Conservation (phyloP, 495 filamentous ascomycete genomes). For the Hypoxylon perforatum region DNA sequence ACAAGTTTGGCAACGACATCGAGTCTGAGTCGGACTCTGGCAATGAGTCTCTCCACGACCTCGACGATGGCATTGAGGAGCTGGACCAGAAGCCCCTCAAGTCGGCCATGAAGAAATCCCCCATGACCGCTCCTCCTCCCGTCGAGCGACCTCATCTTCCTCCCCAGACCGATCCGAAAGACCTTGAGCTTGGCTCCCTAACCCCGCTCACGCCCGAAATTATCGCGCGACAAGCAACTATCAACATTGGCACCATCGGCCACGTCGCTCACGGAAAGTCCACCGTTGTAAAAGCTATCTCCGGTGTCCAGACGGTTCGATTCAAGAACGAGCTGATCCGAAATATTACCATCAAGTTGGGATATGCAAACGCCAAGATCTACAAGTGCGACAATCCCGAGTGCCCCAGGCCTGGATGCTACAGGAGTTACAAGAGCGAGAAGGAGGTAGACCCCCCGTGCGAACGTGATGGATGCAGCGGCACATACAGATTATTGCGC, state of each 20-base stretch:
- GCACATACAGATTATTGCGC: constrained; percentile 83
- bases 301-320: constrained; percentile 96
- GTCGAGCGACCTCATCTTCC: constrained; percentile 70
- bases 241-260: constrained; percentile 98
- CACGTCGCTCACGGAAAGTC: constrained; percentile 99
- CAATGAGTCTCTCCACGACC: constrained; percentile 56
- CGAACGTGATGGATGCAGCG: constrained; percentile 89
- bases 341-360: constrained; percentile 99
- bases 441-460: constrained; percentile 97
- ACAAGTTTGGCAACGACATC: constrained; percentile 46
- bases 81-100: constrained; percentile 55
- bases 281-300: constrained; percentile 98
- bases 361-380: constrained; percentile 99
- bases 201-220: constrained; percentile 94
- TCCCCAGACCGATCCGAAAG: constrained; percentile 88
- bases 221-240: constrained; percentile 95
- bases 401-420: constrained; percentile 95
- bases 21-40: constrained; percentile 47
- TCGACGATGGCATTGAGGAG: constrained; percentile 53
- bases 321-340: constrained; percentile 99
- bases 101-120: constrained; percentile 61
- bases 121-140: constrained; percentile 49
- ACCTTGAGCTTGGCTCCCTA: constrained; percentile 80
- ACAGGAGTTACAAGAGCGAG: constrained; percentile 96
- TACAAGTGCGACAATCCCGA: constrained; percentile 95